These are phyloP conservation scores for Punica granatum DNA, from an alignment of 345 rosid genomes.

Conservation along the genomic window DNA sequence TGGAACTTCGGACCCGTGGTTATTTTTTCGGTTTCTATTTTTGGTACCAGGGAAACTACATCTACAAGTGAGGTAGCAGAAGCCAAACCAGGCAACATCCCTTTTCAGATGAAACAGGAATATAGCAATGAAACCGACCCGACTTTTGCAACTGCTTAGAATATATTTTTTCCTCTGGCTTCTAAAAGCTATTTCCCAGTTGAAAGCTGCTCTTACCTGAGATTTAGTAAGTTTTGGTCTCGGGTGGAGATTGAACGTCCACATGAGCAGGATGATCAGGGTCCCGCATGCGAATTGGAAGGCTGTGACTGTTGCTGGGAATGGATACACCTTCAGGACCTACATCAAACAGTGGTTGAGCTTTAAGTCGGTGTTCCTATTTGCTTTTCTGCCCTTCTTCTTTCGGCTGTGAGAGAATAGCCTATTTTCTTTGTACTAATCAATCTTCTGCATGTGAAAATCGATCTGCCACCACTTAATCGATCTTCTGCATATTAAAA, in stretches of 20 bases:
- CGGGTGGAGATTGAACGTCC: conserved; percentile 56
- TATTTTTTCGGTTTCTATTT: background rate
- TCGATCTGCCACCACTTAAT: no score
- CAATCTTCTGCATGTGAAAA: no score
- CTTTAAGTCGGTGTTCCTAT: background rate
- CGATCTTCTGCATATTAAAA: no score
- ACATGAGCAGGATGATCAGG: conserved; percentile 47
- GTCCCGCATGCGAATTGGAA: conserved; percentile 77
- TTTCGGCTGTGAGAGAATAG: no score
- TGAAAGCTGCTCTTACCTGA: conserved; percentile 32
- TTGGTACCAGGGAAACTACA: no score
- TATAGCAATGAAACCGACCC: background rate
- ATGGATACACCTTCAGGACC: conserved; percentile 72
- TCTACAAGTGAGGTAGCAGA: background rate
- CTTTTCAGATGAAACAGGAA: background rate
- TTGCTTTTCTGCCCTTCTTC: background rate
- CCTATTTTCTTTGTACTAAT: no score
- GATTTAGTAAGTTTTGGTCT: conserved; percentile 55
- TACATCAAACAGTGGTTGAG: conserved; percentile 5
- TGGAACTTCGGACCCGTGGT: background rate
- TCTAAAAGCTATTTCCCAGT: background rate
- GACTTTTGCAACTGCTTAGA: background rate
- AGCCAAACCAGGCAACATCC: background rate
- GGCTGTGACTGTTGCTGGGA: conserved; percentile 79
- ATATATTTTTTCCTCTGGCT: background rate